Evolutionary conservation across 2,329 filamentous ascomycete species (phyloP).

Genomic region (Colletotrichum tamarilloi): DNA sequence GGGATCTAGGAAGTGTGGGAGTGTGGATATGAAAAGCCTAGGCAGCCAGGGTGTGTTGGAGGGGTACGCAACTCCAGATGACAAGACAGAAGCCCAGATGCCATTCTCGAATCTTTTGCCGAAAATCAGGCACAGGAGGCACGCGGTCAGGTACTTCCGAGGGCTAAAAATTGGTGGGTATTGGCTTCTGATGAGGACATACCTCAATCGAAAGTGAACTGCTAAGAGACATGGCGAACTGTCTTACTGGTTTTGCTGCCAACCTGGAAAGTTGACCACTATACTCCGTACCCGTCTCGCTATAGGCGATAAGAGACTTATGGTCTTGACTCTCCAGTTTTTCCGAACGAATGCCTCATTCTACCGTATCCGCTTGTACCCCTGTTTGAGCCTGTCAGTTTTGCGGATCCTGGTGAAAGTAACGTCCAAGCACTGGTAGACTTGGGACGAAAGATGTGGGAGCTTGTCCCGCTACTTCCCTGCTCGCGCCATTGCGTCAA

Average conservation of each 20-base stretch:
- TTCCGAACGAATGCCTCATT: not conserved
- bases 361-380: constrained; percentile 25
- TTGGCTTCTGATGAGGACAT: constrained; percentile 17
- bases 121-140: constrained; percentile 23
- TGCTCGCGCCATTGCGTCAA: not conserved
- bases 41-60: constrained; percentile 28
- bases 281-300: not conserved
- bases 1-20: constrained; percentile 23
- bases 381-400: constrained; percentile 25
- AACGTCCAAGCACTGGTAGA: constrained; percentile 26
- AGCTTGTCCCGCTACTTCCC: constrained; percentile 4
- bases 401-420: constrained; percentile 23
- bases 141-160: constrained; percentile 18
- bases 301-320: not conserved
- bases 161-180: constrained; percentile 22
- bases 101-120: constrained; percentile 19
- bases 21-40: constrained; percentile 24
- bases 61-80: constrained; percentile 28
- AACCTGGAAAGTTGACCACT: not conserved
- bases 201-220: not conserved
- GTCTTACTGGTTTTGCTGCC: not conserved
- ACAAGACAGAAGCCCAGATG: constrained; percentile 16
- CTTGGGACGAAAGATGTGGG: constrained; percentile 30
- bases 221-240: constrained; percentile 3
- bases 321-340: not conserved